Evolutionary conservation across 495 filamentous ascomycete species (phyloP).

Genomic region (Articulospora tetracladia): DNA sequence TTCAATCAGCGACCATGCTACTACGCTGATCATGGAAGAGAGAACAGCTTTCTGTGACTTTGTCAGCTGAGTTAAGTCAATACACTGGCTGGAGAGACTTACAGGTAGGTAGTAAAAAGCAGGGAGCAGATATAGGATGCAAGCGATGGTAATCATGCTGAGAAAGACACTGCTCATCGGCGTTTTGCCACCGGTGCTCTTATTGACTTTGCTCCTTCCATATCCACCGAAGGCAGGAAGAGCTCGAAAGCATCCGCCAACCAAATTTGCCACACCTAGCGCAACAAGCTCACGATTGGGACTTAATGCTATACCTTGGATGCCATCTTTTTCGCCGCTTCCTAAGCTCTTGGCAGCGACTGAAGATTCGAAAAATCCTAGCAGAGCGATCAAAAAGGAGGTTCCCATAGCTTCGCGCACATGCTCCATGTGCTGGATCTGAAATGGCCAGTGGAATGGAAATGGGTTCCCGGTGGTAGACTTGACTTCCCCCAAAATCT

Average conservation of each 20-base stretch:
- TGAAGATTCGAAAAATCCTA: conserved; percentile 97
- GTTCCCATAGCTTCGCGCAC: conserved; percentile 87
- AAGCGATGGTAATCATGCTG: conserved; percentile 74
- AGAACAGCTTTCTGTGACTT: conserved; percentile 80
- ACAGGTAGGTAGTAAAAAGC: conserved; percentile 95
- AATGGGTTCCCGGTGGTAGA: conserved; percentile 65
- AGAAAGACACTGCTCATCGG: conserved; percentile 89
- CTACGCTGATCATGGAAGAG: conserved; percentile 90
- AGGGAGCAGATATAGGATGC: conserved; percentile 76
- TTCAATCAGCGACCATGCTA: conserved; percentile 91
- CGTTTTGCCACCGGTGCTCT: conserved; percentile 83
- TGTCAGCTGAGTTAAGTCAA: conserved; percentile 24
- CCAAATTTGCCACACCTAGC: conserved; percentile 81
- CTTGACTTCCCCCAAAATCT: conserved; percentile 77
- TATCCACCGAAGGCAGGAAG: conserved; percentile 96
- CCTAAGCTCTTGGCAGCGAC: conserved; percentile 93
- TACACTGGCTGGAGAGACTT: conserved; percentile 29
- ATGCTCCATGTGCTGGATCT: conserved; percentile 67
- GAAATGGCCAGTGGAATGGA: conserved; percentile 81
- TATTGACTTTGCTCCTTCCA: conserved; percentile 92
- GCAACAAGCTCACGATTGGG: conserved; percentile 94
- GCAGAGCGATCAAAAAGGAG: conserved; percentile 86
- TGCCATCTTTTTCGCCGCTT: conserved; percentile 52
- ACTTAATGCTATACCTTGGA: conserved; percentile 75
- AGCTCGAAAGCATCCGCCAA: conserved; percentile 87